phyloP scores from a whole-genome alignment of 768 basidiomycete genomes.

The Heimioporus sp. region DNA sequence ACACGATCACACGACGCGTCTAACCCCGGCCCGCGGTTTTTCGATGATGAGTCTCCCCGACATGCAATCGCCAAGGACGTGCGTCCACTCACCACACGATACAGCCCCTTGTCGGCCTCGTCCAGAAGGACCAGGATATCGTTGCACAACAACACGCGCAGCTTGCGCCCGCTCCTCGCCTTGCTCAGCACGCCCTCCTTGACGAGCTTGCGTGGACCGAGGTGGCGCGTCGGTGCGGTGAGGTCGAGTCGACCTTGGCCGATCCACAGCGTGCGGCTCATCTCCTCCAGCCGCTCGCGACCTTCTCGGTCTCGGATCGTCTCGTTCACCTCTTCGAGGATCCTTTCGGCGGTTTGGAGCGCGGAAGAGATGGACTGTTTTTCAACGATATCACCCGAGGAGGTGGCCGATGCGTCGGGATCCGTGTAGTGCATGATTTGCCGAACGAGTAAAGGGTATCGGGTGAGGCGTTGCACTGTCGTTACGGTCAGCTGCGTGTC shows the following conservation, averaged over 20 bases:
- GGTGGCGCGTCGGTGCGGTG: slow-evolving; percentile 83
- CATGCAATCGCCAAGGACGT: neutral
- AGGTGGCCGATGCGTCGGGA: slow-evolving; percentile 9
- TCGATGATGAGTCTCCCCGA: neutral
- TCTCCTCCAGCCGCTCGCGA: slow-evolving; percentile 63
- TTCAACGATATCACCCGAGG: slow-evolving; percentile 41
- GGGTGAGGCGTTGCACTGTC: slow-evolving; percentile 91
- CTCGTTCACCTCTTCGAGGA: slow-evolving; percentile 85
- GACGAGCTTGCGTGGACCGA: slow-evolving; percentile 77
- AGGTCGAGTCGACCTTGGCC: slow-evolving; percentile 86
- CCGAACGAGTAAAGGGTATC: slow-evolving; percentile 88
- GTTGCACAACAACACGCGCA: slow-evolving; percentile 80
- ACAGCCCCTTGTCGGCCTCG: slow-evolving; percentile 62
- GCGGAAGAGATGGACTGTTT: slow-evolving; percentile 51
- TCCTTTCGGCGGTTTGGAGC: slow-evolving; percentile 63
- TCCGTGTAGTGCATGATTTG: slow-evolving; percentile 85
- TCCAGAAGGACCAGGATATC: slow-evolving; percentile 89
- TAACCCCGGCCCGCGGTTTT: too few relatives aligned
- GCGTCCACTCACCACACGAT: slow-evolving; percentile 66
- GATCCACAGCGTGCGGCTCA: slow-evolving; percentile 85
- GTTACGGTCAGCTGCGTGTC: neutral
- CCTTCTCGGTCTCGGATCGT: slow-evolving; percentile 83
- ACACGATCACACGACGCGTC: too few relatives aligned
- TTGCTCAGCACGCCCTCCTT: slow-evolving; percentile 80
- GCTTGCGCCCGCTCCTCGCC: slow-evolving; percentile 77